These are phyloP conservation scores for Litchi chinensis DNA, from an alignment of 345 rosid genomes.

Conservation along the genomic window DNA sequence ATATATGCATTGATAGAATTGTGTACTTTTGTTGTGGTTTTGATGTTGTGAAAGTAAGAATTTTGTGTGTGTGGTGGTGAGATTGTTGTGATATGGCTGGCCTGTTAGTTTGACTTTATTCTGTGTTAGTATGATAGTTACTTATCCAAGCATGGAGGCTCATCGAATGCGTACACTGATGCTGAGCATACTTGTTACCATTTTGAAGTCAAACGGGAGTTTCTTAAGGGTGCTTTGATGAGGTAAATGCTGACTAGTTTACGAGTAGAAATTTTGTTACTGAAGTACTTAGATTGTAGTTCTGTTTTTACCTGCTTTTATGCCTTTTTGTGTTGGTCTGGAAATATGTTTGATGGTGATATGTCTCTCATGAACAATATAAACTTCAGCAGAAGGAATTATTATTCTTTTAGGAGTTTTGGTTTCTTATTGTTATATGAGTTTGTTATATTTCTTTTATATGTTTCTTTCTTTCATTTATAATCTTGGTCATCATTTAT, in stretches of 20 bases:
- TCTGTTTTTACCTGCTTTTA: conserved; percentile 4
- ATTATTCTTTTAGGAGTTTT: background rate
- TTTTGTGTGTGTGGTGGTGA: conserved; percentile 6
- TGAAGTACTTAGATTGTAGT: background rate
- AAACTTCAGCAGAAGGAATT: background rate
- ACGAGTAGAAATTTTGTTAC: conserved; percentile 8
- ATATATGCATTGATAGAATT: background rate
- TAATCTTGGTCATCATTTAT: background rate
- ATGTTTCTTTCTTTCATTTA: background rate
- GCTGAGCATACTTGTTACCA: conserved; percentile 95
- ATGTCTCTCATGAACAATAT: background rate
- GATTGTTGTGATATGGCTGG: conserved; percentile 9
- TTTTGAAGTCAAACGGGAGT: conserved; percentile 91
- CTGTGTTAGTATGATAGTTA: conserved; percentile 94
- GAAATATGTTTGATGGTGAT: background rate
- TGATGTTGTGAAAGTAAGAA: background rate
- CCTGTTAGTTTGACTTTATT: conserved; percentile 46
- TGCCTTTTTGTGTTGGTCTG: background rate
- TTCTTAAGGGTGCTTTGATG: conserved; percentile 79
- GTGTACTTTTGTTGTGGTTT: no score
- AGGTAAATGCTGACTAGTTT: conserved; percentile 52
- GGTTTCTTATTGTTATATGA: background rate
- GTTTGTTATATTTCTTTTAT: background rate
- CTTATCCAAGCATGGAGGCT: conserved; percentile 98
- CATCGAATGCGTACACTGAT: conserved; percentile 96